Base-by-base conservation (phyloP, 2,329 filamentous ascomycete species). In the Phyllosticta citrichinensis region DNA sequence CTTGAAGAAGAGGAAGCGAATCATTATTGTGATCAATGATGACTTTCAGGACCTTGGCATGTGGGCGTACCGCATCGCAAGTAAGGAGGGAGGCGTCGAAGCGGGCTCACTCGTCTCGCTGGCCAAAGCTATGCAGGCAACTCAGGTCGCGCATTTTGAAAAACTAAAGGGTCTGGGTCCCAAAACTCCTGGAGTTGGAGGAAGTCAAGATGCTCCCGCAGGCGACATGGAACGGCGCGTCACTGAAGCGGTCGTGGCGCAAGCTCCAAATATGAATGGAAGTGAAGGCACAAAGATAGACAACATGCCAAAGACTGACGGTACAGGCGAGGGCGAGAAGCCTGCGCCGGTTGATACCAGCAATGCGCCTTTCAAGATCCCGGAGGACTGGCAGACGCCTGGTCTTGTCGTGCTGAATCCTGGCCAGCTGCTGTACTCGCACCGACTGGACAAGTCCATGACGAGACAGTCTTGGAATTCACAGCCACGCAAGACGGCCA, bases 1-100 rank as follows among this genome's bases (percentile, higher is more conserved):
- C 62, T 71, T 94, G 2, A 67, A 73, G 22, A 71, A 70, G 10
- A 82, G 83, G 60, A 78, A 81, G 55, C 86, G 88, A 51, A 75
- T 96, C 17, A 77, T 95, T 22, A 74, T 96, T 54, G 74, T 96
- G 58, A 82, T 96, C 66, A 89, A 90, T 61, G 87, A 94, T 66
- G 76, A 82, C 1, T 71, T 71, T 2, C 87, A 93, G 68, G 86
- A 93, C 58, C 79, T 95, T 0, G 91, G 89, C 0, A 75, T 93
- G 35, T 81, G 92, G 64, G 85, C 90, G 0, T 86, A 88, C 66
- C 84, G 91, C 20, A 78, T 86, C 11, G 73, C 87, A 50, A 81
- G 84, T 62, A 81, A 84, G 0, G 75, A 77, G 2, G 84, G 87
- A 1, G 87, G 88, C 20, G 79, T 96, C 65, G 77, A 85, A 65